Evolutionary conservation across 306 rosid species (phyloP).

Genomic region (Citrullus mucosospermus): DNA sequence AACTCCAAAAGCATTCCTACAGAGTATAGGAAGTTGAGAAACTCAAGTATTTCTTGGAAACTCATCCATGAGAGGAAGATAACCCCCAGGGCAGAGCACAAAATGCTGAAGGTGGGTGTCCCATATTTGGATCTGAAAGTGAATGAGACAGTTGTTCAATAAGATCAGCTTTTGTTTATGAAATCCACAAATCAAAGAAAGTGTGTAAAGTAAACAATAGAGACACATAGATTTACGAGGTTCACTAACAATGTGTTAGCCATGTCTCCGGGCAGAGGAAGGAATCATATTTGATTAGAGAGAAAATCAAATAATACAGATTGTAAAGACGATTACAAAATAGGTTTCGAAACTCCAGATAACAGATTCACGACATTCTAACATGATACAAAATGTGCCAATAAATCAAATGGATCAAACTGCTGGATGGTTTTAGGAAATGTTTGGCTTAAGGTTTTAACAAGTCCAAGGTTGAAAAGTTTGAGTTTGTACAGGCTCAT

Average conservation of each 20-base stretch:
- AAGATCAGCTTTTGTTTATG: background rate
- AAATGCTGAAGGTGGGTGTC: slow-evolving; percentile 72
- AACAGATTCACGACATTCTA: no score
- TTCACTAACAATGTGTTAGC: no score
- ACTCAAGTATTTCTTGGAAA: slow-evolving; percentile 78
- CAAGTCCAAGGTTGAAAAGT: background rate
- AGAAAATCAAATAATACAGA: no score
- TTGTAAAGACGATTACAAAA: no score
- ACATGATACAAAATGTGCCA: background rate
- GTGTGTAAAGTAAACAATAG: no score
- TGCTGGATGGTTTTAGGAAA: background rate
- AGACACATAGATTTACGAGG: no score
- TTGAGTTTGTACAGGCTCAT: background rate
- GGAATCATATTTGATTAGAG: no score
- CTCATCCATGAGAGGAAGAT: slow-evolving; percentile 92
- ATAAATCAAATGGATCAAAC: background rate
- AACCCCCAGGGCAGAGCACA: slow-evolving; percentile 76
- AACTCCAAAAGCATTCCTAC: slow-evolving; percentile 84
- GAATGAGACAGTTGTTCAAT: background rate
- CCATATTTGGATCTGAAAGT: slow-evolving; percentile 62
- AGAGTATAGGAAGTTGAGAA: slow-evolving; percentile 75
- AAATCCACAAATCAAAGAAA: no score
- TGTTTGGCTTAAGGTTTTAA: background rate
- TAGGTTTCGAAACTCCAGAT: no score
- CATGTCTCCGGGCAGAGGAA: no score